Percentiles rank a stretch among this genome's conserved stretches.
Evolutionary conservation across 108 stramenopile species (phyloP).

Genomic region (Cylindrotheca closterium): DNA sequence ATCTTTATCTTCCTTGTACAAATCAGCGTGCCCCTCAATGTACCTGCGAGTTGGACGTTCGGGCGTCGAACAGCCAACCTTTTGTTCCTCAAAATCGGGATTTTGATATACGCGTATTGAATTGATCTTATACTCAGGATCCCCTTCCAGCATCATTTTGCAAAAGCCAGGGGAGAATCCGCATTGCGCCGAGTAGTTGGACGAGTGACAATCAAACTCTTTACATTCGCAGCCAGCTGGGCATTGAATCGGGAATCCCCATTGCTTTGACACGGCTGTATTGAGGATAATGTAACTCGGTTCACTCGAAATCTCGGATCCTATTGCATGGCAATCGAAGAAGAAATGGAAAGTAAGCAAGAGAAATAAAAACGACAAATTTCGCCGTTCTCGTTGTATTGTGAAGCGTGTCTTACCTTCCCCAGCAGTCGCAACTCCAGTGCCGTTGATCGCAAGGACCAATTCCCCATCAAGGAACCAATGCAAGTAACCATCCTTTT

Average conservation of each 20-base stretch:
- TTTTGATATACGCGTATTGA: slow-evolving; percentile 92
- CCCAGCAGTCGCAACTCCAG: slow-evolving; percentile 48
- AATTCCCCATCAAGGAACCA: slow-evolving; percentile 93
- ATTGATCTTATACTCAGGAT: slow-evolving; percentile 80
- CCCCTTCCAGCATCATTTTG: slow-evolving; percentile 63
- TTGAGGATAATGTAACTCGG: slow-evolving; percentile 93
- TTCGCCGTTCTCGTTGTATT: neutral
- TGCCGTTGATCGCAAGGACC: slow-evolving; percentile 79
- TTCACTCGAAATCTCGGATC: slow-evolving; percentile 89
- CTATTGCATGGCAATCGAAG: slow-evolving; percentile 25
- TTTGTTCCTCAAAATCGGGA: slow-evolving; percentile 69
- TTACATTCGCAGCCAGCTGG: slow-evolving; percentile 76
- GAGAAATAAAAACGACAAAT: neutral
- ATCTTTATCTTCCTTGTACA: slow-evolving; percentile 72
- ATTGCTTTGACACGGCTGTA: slow-evolving; percentile 90
- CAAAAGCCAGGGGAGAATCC: slow-evolving; percentile 91
- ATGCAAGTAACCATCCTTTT: slow-evolving; percentile 65
- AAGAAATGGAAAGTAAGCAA: neutral
- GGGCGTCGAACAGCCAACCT: slow-evolving; percentile 87
- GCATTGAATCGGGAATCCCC: slow-evolving; percentile 88
- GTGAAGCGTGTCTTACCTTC: slow-evolving; percentile 32
- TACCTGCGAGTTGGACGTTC: slow-evolving; percentile 86
- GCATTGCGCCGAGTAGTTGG: slow-evolving; percentile 71
- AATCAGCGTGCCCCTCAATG: slow-evolving; percentile 85
- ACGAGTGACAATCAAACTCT: slow-evolving; percentile 81